A percentile compares a stretch with the other conserved stretches of the same genome.
Evolutionary conservation across 768 basidiomycete species (phyloP).

Genomic region (Gelatoporia subvermispora): DNA sequence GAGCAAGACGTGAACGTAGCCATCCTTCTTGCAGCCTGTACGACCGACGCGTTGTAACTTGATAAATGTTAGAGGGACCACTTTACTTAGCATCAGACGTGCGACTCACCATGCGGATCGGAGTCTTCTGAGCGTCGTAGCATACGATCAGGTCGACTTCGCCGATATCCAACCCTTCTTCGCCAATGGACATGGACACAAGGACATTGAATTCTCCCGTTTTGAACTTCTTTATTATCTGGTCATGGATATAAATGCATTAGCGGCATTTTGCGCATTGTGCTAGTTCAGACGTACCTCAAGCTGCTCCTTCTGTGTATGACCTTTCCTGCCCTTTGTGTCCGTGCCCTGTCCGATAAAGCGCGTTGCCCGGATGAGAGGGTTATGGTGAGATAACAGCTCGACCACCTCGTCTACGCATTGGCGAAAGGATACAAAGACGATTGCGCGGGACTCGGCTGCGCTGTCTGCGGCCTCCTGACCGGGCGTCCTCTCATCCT

Average conservation of each 20-base stretch:
- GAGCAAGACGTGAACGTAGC: constrained; percentile 86
- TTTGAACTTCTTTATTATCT: constrained; percentile 90
- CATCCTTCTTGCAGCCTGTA: constrained; percentile 89
- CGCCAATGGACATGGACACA: constrained; percentile 94
- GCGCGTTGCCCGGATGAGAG: constrained; percentile 72
- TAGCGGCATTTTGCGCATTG: too few relatives aligned
- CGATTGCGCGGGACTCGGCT: constrained; percentile 73
- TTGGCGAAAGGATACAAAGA: constrained; percentile 88
- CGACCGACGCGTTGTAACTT: constrained; percentile 95
- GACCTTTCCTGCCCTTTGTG: constrained; percentile 81
- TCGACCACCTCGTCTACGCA: constrained; percentile 90
- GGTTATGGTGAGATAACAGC: constrained; percentile 67
- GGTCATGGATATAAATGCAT: too few relatives aligned
- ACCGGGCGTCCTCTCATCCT: constrained; percentile 21
- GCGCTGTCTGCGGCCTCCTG: constrained; percentile 10
- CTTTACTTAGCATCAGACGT: too few relatives aligned
- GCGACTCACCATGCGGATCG: constrained; percentile 94
- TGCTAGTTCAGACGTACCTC: constrained; percentile 61
- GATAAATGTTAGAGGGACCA: not conserved
- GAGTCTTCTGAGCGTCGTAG: constrained; percentile 94
- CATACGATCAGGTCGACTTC: constrained; percentile 95
- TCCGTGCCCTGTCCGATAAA: constrained; percentile 91
- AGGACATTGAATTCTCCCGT: constrained; percentile 83
- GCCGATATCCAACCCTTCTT: constrained; percentile 97
- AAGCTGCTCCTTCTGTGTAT: constrained; percentile 88